Conservation (phyloP, 2,329 filamentous ascomycete species). For the Myotisia sp. region DNA sequence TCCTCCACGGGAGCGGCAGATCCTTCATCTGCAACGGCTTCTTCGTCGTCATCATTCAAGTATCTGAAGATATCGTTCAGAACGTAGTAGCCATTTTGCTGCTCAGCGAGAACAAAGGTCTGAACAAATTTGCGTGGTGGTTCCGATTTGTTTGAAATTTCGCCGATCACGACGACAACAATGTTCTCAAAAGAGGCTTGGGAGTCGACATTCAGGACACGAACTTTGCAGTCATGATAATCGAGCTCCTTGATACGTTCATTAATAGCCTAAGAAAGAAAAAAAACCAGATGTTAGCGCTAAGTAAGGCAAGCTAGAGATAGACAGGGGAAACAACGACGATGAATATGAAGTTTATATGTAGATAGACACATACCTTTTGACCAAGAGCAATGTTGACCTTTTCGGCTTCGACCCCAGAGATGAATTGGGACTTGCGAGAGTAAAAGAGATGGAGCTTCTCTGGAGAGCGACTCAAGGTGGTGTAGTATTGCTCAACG, state of each 20-base stretch:
- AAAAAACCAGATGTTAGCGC: slow-evolving; percentile 1
- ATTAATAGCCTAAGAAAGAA: slow-evolving; percentile 85
- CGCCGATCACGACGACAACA: slow-evolving; percentile 93
- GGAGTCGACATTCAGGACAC: slow-evolving; percentile 93
- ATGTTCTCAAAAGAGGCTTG: slow-evolving; percentile 88
- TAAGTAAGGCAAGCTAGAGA: slow-evolving; percentile 10
- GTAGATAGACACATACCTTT: slow-evolving; percentile 46
- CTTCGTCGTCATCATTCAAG: slow-evolving; percentile 62
- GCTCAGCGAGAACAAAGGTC: slow-evolving; percentile 91
- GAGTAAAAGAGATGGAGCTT: slow-evolving; percentile 94
- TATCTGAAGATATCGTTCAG: slow-evolving; percentile 97
- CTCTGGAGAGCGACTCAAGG: slow-evolving; percentile 81
- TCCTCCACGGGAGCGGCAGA: slow-evolving; percentile 28
- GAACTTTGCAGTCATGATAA: slow-evolving; percentile 96
- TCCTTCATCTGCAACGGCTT: slow-evolving; percentile 20
- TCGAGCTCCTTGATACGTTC: slow-evolving; percentile 86
- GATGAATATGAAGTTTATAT: neutral
- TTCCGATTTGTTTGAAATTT: slow-evolving; percentile 85
- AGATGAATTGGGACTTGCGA: slow-evolving; percentile 90
- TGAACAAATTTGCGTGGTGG: slow-evolving; percentile 94
- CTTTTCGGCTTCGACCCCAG: slow-evolving; percentile 78
- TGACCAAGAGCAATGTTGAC: slow-evolving; percentile 76
- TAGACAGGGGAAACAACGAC: neutral
- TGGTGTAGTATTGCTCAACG: slow-evolving; percentile 98
- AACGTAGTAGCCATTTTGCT: slow-evolving; percentile 94